phyloP scores from a whole-genome alignment of 2,329 filamentous ascomycete species.

The Hirsutella minnesotensis region DNA sequence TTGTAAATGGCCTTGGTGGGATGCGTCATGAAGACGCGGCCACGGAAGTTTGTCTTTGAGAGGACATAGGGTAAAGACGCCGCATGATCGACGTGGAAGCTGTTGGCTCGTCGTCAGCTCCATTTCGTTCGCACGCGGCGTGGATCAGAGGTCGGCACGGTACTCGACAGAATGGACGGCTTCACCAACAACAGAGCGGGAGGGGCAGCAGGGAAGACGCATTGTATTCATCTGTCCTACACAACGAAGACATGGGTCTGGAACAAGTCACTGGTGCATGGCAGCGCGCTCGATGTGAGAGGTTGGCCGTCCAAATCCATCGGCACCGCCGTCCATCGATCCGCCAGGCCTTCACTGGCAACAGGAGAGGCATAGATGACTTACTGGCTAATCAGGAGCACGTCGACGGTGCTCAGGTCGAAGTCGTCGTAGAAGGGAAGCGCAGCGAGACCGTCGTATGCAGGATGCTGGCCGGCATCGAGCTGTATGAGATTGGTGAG shows the following conservation, averaged over 20 bases:
- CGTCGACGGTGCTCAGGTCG: conserved; percentile 91
- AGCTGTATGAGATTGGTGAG: conserved; percentile 42
- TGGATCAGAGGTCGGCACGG: neutral
- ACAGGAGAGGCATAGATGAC: conserved; percentile 20
- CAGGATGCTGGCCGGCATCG: conserved; percentile 93
- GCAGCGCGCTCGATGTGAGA: no score
- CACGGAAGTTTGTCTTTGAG: conserved; percentile 94
- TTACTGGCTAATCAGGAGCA: conserved; percentile 98
- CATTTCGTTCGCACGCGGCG: neutral
- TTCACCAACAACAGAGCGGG: conserved; percentile 5
- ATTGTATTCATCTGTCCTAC: conserved; percentile 28
- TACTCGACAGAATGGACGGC: neutral
- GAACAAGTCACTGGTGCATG: no score
- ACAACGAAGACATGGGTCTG: neutral
- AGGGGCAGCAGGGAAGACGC: conserved; percentile 8
- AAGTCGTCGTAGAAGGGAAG: conserved; percentile 98
- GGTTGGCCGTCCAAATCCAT: no score
- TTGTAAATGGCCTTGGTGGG: conserved; percentile 99
- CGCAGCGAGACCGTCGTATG: conserved; percentile 84
- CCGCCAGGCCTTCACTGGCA: neutral
- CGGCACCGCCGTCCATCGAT: no score
- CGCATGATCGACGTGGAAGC: conserved; percentile 98
- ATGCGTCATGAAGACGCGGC: conserved; percentile 97
- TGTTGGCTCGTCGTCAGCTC: conserved; percentile 24
- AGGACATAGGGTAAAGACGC: conserved; percentile 95